Base-by-base conservation (phyloP, 1,284 basidiomycete genomes). In the Polyporus tsugae region DNA sequence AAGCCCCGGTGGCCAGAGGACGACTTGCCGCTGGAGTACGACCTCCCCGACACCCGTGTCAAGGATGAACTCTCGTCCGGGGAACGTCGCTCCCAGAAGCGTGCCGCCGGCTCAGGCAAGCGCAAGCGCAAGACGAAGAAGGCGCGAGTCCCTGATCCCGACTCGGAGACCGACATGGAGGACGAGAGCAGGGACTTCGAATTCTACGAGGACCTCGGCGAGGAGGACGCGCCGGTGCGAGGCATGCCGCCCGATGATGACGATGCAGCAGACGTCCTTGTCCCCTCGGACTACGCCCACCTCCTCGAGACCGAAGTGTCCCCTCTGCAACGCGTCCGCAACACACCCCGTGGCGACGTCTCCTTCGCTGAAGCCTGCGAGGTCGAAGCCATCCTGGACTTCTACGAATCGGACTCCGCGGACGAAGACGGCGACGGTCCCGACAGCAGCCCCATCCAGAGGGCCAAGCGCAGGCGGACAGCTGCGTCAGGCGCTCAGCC, bases 1-100 rank as follows among this genome's bases (percentile, higher is more conserved):
- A 11, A 11, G 52, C 6, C 52, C 11, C 22, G 2, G 13, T 53
- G 69, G 69, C 69, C 65, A 4, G 61, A 41, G 41, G 39, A 60
- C 29, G 66, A 65, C 61, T 6, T 5, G 10, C 25, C 52, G 7
- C 5, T 15, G 29, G 29, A 11, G 13, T 53, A 53, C 25, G 13
- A 33, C n/a, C 52, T 53, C 4, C 29, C 52, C 6, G 29, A 53
- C 15, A 15, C 52, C 6, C 52, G 52, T 10, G 9, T 25, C 52
- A 33, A 53, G 10, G 15, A 33, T 17, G 19, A 13, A 17, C 44
- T 46, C 6, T 17, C 44, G 11, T 17, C 44, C 17, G 39, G 9
- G 39, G 39, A 39, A 39, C 39, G 39, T 13, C 9, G 39, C 39
- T 7, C 39, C 7, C 39, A 39, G 39, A 39, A 39, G 39, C 39